phyloP scores from a whole-genome alignment of 306 rosid genomes.

The Casuarina equisetifolia region DNA sequence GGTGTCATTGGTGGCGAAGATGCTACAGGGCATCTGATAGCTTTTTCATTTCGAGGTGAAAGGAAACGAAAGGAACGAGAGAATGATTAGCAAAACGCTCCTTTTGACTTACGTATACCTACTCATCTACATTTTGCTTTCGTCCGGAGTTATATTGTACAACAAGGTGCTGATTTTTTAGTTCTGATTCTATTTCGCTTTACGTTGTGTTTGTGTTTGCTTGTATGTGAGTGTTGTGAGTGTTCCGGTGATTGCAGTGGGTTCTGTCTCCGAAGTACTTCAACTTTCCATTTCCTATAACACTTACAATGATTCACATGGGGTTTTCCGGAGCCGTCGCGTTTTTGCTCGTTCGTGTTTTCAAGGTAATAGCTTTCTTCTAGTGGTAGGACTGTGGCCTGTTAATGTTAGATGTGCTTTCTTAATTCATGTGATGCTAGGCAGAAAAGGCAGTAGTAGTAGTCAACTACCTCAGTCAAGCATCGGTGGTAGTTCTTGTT shows the following conservation, averaged over 20 bases:
- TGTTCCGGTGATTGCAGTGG: conserved; percentile 60
- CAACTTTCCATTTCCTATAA: conserved; percentile 86
- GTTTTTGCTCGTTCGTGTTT: conserved; percentile 82
- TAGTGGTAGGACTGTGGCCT: background rate
- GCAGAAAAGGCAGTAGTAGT: background rate
- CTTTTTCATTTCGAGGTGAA: background rate
- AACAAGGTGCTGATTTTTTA: conserved; percentile 59
- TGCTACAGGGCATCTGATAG: background rate
- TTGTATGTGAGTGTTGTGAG: background rate
- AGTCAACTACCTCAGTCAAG: background rate
- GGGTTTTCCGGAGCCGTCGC: conserved; percentile 91
- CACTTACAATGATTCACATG: conserved; percentile 98
- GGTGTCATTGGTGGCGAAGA: background rate
- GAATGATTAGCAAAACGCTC: conserved; percentile 76
- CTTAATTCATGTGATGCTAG: background rate
- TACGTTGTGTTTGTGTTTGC: background rate
- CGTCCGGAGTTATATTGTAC: conserved; percentile 89
- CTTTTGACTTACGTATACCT: conserved; percentile 80
- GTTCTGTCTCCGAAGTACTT: conserved; percentile 92
- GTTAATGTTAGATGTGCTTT: background rate
- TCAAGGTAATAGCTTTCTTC: conserved; percentile 61
- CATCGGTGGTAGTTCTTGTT: background rate
- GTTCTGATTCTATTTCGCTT: background rate
- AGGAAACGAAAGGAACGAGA: background rate
- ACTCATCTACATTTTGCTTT: conserved; percentile 74